Base-by-base conservation (phyloP, 2,329 filamentous ascomycete species). In the Xylariaceae sp. region DNA sequence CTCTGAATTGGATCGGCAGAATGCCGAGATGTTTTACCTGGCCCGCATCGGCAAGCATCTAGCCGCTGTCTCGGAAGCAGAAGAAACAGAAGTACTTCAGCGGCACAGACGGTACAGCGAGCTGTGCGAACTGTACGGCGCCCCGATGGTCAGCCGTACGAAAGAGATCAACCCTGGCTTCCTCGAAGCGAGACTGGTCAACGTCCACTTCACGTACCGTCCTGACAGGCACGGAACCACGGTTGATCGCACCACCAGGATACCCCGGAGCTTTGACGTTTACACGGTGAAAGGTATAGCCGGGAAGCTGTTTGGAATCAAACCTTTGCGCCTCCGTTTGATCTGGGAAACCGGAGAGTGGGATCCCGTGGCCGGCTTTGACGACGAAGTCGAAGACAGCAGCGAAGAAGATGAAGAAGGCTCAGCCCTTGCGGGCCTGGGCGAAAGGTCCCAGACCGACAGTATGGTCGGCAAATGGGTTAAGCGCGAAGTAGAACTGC, bases 11-110 rank as follows among this genome's bases (percentile, higher is more conserved):
- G 89, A 96, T 55, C 77, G 90, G 13, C 70, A 77, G 34, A 92
- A 96, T 51, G 88, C 88, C 4, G 92, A 96, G 49, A 80, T 90
- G 51, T 98, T 94, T 57, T 98, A 98, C 56, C 75, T 96, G 9
- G 85, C 81, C 1, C 75, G 83, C 34, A 92, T 95, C 37, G 83
- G 75, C 9, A 79, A 78, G 42, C 84, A 92, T 53, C 65, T 95
- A 24, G 71, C 77, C 1, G 63, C 68, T 3, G 71, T 76, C 0
- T 63, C 75, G 0, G 68, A 75, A 36, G 58, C 57, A 3, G 58
- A 65, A 2, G 71, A 80, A 44, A 59, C 58, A 1, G 60, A 63
- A 2, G 70, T 94, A 0, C 55, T 83, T 3, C 59, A 55, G 0
- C 59, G 64, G 3, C 88, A 96, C 57, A 80, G 77, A 6, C 72